Base-by-base conservation (phyloP, 805 yeast genomes). In the Saccharomyces kudriavzevii region DNA sequence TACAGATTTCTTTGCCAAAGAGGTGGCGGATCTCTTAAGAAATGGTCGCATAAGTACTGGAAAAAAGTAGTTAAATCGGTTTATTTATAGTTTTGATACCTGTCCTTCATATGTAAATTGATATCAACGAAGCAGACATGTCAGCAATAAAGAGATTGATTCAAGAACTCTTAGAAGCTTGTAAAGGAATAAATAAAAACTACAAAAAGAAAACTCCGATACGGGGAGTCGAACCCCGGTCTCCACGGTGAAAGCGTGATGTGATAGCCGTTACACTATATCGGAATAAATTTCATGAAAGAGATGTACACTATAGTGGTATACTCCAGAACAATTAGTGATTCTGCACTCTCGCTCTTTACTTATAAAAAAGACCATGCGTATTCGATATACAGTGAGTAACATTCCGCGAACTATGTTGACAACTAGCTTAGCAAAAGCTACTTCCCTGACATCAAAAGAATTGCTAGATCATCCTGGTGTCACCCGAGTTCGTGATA, bases 1-100 rank as follows among this genome's bases (percentile, higher is more conserved):
- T 57, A 72, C 77, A 40, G 73, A 76, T 29, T 79, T 75, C 68
- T 59, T 82, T 9, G 46, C 43, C 43, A 35, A 35, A 35, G 43
- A 35, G 8, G 43, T 40, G 9, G 24, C 43, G 8, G 43, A 35
- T 9, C 22, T 35, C 6, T 20, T 35, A 35, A 35, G 22, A 35
- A n/a, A 35, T 17, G 43, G 22, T 60, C 9, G 58, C 64, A 9
- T 52, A 57, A 17, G 55, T 51, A 40, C 49, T 59, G 22, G 59
- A 63, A 40, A 56, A 45, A 40, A 20, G 17, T 49, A 27, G 6
- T 4, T 8, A 5, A 14, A 47, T 14, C 17, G 5, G 14, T 1
- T 4, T 13, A 4, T 30, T 35, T 35, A 17, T 35, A 35, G 4
- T 17, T 35, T 17, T 6, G 1, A 17, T 6, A 31, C 5, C 17